These are phyloP conservation scores for Byssoonygena ceratinophila DNA, from an alignment of 2,329 filamentous ascomycete genomes.

Conservation along the genomic window DNA sequence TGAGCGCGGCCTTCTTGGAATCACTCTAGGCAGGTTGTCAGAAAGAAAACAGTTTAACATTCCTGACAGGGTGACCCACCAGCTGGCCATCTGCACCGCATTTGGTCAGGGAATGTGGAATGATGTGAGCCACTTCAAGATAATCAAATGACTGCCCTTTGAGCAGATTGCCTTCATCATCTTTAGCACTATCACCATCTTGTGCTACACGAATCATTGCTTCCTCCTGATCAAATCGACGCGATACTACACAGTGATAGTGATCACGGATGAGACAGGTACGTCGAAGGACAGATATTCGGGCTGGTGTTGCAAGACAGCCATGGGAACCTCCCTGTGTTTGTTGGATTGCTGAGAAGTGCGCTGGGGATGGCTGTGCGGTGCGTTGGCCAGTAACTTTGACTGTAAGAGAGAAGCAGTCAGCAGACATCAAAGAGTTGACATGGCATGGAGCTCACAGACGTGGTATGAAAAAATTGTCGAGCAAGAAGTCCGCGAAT, in stretches of 20 bases:
- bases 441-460: neutral
- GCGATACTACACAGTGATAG: conserved; percentile 18
- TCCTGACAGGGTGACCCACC: neutral
- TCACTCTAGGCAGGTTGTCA: conserved; percentile 13
- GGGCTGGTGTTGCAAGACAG: neutral
- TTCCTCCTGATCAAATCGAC: conserved; percentile 16
- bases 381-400: conserved; percentile 14
- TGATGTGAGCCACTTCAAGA: neutral
- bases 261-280: conserved; percentile 17
- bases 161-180: neutral
- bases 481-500: conserved; percentile 17
- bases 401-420: conserved; percentile 5
- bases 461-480: neutral
- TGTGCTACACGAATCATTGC: conserved; percentile 11
- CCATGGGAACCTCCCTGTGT: conserved; percentile 5
- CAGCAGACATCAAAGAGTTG: neutral
- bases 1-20: conserved; percentile 23
- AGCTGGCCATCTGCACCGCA: neutral
- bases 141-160: neutral
- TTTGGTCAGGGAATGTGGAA: neutral
- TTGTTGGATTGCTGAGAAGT: conserved; percentile 12
- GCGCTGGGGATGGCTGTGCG: conserved; percentile 17
- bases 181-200: neutral
- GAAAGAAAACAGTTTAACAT: neutral
- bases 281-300: conserved; percentile 5